phyloP scores from a whole-genome alignment of 805 yeast genomes.

The Cyberlindnera japonica region DNA sequence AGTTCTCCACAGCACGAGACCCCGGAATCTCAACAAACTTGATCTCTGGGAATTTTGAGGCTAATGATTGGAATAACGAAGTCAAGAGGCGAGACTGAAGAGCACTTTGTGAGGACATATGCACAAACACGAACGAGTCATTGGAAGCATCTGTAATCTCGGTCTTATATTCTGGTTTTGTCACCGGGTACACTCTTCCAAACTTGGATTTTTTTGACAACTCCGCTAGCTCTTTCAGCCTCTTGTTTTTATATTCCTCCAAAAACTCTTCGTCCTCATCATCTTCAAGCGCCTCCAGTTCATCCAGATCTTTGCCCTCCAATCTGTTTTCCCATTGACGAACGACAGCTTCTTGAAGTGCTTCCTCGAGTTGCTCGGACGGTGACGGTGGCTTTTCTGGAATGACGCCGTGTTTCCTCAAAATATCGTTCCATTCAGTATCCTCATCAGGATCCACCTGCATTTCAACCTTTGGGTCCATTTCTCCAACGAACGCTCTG shows the following conservation, averaged over 20 bases:
- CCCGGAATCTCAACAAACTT: conserved; percentile 94
- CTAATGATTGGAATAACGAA: conserved; percentile 52
- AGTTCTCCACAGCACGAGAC: conserved; percentile 84
- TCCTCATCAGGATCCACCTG: conserved; percentile 95
- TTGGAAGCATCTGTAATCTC: conserved; percentile 83
- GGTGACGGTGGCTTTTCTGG: conserved; percentile 92
- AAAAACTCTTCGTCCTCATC: conserved; percentile 92
- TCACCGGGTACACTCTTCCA: conserved; percentile 74
- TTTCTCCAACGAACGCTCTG: conserved; percentile 12
- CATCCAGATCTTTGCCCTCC: conserved; percentile 73
- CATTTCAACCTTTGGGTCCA: conserved; percentile 62
- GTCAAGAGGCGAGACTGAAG: conserved; percentile 72
- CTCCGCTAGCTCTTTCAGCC: conserved; percentile 69
- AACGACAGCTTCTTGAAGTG: conserved; percentile 75
- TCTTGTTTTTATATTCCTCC: conserved; percentile 67
- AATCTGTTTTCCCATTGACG: conserved; percentile 80
- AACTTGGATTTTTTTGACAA: conserved; percentile 54
- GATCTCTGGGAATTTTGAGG: conserved; percentile 70
- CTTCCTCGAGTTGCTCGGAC: conserved; percentile 80
- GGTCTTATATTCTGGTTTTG: conserved; percentile 81
- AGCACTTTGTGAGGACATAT: conserved; percentile 64
- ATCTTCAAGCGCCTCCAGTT: conserved; percentile 82
- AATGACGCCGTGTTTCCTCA: conserved; percentile 84
- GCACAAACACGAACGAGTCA: conserved; percentile 66
- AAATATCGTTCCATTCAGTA: conserved; percentile 98